Percentiles rank a stretch among this genome's conserved stretches.
Conservation (phyloP, 2,329 filamentous ascomycete genomes). For the Diaporthe australafricana region DNA sequence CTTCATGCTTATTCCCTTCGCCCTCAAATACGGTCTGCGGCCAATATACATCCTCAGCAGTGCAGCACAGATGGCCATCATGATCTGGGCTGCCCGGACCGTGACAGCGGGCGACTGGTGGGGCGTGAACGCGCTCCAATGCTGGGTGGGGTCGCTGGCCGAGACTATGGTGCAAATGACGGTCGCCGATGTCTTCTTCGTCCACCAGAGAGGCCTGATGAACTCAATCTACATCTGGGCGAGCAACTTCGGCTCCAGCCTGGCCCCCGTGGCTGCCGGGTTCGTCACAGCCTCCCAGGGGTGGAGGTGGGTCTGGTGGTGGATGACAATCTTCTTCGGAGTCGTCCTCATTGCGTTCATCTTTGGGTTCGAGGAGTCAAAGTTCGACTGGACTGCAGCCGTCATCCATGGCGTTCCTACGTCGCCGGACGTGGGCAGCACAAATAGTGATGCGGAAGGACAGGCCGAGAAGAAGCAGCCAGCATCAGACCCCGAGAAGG, state of each 20-base stretch:
- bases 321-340: constrained; percentile 36
- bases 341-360: constrained; percentile 30
- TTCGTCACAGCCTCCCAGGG: constrained; percentile 36
- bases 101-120: constrained; percentile 56
- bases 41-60: constrained; percentile 58
- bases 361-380: constrained; percentile 37
- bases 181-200: constrained; percentile 60
- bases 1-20: constrained; percentile 57
- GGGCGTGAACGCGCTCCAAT: constrained; percentile 54
- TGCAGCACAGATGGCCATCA: constrained; percentile 49
- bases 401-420: neutral
- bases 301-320: constrained; percentile 39
- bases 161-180: constrained; percentile 60
- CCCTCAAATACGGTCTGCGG: constrained; percentile 58
- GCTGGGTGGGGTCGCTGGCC: constrained; percentile 55
- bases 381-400: constrained; percentile 36
- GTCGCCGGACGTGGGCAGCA: neutral
- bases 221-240: constrained; percentile 59
- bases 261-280: constrained; percentile 37
- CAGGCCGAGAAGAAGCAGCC: neutral
- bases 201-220: constrained; percentile 58
- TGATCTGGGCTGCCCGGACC: constrained; percentile 56
- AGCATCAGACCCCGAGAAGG: constrained; percentile 32
- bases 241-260: constrained; percentile 45
- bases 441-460: neutral